Evolutionary conservation across 768 basidiomycete genomes (phyloP), one percentile per base, ranked within the genome.

Genomic region (Pleurotus sapidus): DNA sequence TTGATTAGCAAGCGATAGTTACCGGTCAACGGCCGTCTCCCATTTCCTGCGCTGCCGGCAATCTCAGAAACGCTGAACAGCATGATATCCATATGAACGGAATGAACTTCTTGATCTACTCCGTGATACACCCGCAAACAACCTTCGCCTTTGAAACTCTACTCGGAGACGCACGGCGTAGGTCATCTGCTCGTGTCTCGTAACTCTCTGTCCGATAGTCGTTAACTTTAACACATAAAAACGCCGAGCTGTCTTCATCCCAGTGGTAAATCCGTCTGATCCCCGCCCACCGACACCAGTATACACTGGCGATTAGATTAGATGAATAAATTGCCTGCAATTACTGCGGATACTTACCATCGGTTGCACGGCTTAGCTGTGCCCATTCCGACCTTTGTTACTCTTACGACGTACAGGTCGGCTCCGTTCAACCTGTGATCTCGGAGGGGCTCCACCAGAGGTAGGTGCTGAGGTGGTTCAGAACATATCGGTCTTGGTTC

Each of bases 271-370:
- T 76, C 40, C 82, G 75, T 67, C 77, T 81, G 58, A 84, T 75
- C 0, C 82, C 82, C 18, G 81, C 80, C 82, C 82, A 84, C 45
- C 70, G 68, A 61, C 80, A 84, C 81, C 80, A 84, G 55, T 79
- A 75, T 30, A 84, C 57, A 56, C 83, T 70, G 46, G n/a, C 5
- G 24, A 42, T 46, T 3, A 40, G 38, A 40, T 58, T 54, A 60
- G 46, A 4, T 27, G 27, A 8, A 15, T 5, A 18, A n/a, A n/a
- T n/a, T n/a, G 2, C 6, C 30, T 48, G 45, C 6, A 27, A 39
- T 30, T 9, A 20, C 23, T n/a, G n/a, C 17, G 46, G 34, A 24
- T 39, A 60, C 60, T 62, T 56, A 69, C 70, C 70, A 84, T 43
- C 82, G 68, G 77, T 80, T 82, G 63, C 82, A 84, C 34, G 82